Evolutionary conservation across 2,329 filamentous ascomycete species (phyloP).

Genomic region (Neurospora crassa): DNA sequence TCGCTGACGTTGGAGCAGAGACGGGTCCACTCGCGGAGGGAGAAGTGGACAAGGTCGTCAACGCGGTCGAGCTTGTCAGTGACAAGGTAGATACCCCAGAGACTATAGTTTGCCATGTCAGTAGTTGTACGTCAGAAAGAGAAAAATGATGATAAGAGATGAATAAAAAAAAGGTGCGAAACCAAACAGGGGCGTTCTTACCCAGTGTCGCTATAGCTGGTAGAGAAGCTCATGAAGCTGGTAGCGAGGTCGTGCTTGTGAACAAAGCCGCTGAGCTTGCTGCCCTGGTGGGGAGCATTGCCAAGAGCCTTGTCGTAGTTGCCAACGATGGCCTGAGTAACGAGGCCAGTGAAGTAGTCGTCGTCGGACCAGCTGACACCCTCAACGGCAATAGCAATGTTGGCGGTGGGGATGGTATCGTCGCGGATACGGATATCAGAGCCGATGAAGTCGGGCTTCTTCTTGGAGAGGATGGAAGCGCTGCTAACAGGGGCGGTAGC

Average conservation of each 20-base stretch:
- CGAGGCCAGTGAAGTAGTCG: constrained; percentile 96
- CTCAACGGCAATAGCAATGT: constrained; percentile 97
- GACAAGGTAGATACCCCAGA: constrained; percentile 99
- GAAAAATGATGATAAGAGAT: background rate
- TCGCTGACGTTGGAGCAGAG: constrained; percentile 80
- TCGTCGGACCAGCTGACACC: constrained; percentile 99
- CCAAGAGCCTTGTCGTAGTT: constrained; percentile 99
- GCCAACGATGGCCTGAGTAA: constrained; percentile 96
- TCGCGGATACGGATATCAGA: constrained; percentile 94
- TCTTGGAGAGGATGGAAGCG: constrained; percentile 70
- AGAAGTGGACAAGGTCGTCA: constrained; percentile 96
- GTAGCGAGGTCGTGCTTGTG: constrained; percentile 94
- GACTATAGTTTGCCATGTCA: constrained; percentile 43
- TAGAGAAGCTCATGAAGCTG: constrained; percentile 99
- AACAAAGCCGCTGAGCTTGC: constrained; percentile 92
- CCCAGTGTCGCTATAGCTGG: constrained; percentile 98
- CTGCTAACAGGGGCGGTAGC: constrained; percentile 64
- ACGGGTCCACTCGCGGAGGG: constrained; percentile 95
- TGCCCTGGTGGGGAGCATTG: constrained; percentile 92
- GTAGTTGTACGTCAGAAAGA: background rate
- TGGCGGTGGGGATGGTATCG: constrained; percentile 89
- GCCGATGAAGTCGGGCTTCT: constrained; percentile 88
- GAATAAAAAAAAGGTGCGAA: background rate
- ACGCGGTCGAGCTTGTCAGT: constrained; percentile 74
- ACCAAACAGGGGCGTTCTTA: constrained; percentile 35